Base-by-base conservation (phyloP, 2,329 filamentous ascomycete species). In the Fusarium pilosicola region DNA sequence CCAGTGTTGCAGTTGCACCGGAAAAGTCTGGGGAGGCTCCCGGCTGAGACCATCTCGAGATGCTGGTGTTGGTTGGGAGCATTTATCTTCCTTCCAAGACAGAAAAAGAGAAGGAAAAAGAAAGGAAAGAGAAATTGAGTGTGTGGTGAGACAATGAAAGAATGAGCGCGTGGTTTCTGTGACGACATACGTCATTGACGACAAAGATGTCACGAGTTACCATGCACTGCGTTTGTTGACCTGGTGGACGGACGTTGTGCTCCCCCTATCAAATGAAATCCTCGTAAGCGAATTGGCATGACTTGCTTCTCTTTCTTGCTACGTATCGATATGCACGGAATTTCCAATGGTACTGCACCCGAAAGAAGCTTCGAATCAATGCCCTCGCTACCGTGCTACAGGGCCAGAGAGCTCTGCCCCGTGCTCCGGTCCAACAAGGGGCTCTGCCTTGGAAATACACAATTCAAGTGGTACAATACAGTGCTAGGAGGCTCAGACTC, bases 101-200 rank as follows among this genome's bases (percentile, higher is more conserved):
- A 51, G 18, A 13, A 24, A 22, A 17, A 34, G 30, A 52, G n/a
- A 26, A 51, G 48, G 30, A 52, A 52, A 52, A 52, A 34, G 20
- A 39, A 54, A 54, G 15, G 18, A 36, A 54, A 14, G 24, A 46
- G 28, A 46, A 38, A 52, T 15, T 34, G 24, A 10, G 22, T 28
- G 62, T 44, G 70, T 77, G 74, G 72, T 76, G 75, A 76, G 75
- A 77, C 75, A 75, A 65, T 49, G 66, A 57, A 74, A 76, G 73
- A 76, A 77, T 74, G 74, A 62, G 73, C 62, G 69, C 75, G 66
- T 77, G 73, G 75, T 77, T 77, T 68, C 75, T 73, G 67, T 74
- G 75, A 74, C 75, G 73, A 77, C 73, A 56, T 77, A 77, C 75
- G 75, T 77, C 75, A 77, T 77, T 77, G 68, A 68, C 49, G 64